Evolutionary conservation across 2,329 filamentous ascomycete genomes (phyloP), one percentile per base, ranked within the genome.

Genomic region (Alternaria brassicicola): DNA sequence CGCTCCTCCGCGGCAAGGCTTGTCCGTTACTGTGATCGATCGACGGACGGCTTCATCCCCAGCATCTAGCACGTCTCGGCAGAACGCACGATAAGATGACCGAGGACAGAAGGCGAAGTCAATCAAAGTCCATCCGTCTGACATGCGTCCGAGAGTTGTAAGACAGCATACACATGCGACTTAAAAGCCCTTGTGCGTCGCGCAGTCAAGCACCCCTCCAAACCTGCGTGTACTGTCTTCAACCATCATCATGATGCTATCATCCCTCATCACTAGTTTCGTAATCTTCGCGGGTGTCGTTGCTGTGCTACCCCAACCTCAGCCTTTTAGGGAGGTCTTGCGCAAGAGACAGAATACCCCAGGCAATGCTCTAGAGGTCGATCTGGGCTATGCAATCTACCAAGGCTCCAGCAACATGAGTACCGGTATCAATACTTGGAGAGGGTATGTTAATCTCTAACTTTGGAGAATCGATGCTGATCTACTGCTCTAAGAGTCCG

Each of bases 341-440:
- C 17, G 23, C 10, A 30, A 36, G 12, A 36, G 51, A 30, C 51
- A 53, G 3, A 39, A 25, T 35, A 46, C 33, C 1, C 17, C n/a
- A 17, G 35, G 17, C 17, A 36, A 47, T 39, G 8, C 6, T 15
- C 33, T 55, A 1, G 31, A 46, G 21, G 67, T 70, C 7, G 70
- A 72, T 46, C 63, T 71, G 4, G 66, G 66, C 3, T 71, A 72
- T 51, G 61, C 31, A 19, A 43, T 69, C 3, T 71, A 71, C 17
- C 25, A 63, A 36, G 70, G 70, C 9, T 38, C 52, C n/a, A 35
- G 38, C 2, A 68, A 71, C 25, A 21, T 57, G 3, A 61, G 60
- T 0, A 65, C 63, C 1, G 53, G 56, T 1, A 31, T 73, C 12
- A 68, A 66, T 17, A 61, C 54, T 4, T 73, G 61, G 36, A 69